phyloP scores from a whole-genome alignment of 2,329 filamentous ascomycete species.

The Calonectria hawksworthii region DNA sequence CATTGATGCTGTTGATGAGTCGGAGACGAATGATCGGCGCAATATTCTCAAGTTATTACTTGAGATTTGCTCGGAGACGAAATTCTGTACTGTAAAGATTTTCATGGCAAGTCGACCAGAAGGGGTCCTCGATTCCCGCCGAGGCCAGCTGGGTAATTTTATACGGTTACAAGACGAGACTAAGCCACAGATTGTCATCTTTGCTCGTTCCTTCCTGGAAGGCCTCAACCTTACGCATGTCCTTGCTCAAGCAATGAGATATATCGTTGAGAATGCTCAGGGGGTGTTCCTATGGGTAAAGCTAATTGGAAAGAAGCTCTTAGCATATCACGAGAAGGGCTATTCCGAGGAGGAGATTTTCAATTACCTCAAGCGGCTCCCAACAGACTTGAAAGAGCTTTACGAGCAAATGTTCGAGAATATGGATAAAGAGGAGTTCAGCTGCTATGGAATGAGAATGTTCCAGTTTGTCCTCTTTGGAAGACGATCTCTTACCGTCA shows the following conservation, averaged over 20 bases:
- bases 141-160: neutral
- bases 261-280: neutral
- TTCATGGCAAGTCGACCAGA: neutral
- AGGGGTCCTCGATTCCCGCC: neutral
- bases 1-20: neutral
- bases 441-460: neutral
- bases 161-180: neutral
- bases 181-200: neutral
- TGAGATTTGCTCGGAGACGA: neutral
- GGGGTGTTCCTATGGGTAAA: neutral
- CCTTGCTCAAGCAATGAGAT: neutral
- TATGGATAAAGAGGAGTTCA: neutral
- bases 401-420: neutral
- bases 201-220: neutral
- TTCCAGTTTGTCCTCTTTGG: neutral
- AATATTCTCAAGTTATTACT: neutral
- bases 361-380: neutral
- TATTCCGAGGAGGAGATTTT: neutral
- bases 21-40: neutral
- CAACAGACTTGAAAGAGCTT: neutral
- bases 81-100: neutral
- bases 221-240: neutral
- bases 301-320: neutral
- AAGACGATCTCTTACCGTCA: neutral
- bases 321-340: neutral